Conservation (phyloP, 192 early-diverging fungal genomes). For the Cladochytrium replicatum region DNA sequence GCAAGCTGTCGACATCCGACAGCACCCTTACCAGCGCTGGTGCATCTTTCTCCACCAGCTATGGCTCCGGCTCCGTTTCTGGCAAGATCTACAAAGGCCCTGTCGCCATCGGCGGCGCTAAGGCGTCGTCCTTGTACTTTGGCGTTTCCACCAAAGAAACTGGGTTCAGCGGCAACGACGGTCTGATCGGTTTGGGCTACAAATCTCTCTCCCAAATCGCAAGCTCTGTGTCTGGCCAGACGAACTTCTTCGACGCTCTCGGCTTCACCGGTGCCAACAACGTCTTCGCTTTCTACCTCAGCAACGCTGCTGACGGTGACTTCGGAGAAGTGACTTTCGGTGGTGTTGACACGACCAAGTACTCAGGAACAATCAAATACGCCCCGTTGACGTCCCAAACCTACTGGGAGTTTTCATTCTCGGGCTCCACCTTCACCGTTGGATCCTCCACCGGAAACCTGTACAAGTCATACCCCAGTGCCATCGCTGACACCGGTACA, state of each 20-base stretch:
- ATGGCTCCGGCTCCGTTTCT: slow-evolving; percentile 16
- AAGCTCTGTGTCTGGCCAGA: too few species aligned
- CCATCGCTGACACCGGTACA: slow-evolving; percentile 30
- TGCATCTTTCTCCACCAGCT: slow-evolving; percentile 5
- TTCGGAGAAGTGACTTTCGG: slow-evolving; percentile 4
- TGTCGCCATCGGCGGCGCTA: slow-evolving; percentile 15
- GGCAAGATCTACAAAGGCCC: slow-evolving; percentile 13
- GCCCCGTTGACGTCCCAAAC: slow-evolving; percentile 11
- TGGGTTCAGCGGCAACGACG: slow-evolving; percentile 13
- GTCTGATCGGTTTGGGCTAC: slow-evolving; percentile 30
- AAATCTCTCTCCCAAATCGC: slow-evolving; percentile 21
- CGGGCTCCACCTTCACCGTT: slow-evolving; percentile 9
- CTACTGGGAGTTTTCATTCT: slow-evolving; percentile 18
- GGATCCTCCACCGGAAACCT: not conserved
- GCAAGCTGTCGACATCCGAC: slow-evolving; percentile 5
- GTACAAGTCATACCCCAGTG: not conserved
- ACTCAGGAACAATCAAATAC: slow-evolving; percentile 2
- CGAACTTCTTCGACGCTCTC: slow-evolving; percentile 8
- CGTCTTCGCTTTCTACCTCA: slow-evolving; percentile 5
- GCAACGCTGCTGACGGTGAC: not conserved
- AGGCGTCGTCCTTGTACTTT: not conserved
- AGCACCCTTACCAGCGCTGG: slow-evolving; percentile 5
- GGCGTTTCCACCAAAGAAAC: slow-evolving; percentile 10
- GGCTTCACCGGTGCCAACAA: slow-evolving; percentile 2
- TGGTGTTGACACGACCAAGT: slow-evolving; percentile 5